Conservation (phyloP, 495 filamentous ascomycete species). For the Penicillium alfredii region DNA sequence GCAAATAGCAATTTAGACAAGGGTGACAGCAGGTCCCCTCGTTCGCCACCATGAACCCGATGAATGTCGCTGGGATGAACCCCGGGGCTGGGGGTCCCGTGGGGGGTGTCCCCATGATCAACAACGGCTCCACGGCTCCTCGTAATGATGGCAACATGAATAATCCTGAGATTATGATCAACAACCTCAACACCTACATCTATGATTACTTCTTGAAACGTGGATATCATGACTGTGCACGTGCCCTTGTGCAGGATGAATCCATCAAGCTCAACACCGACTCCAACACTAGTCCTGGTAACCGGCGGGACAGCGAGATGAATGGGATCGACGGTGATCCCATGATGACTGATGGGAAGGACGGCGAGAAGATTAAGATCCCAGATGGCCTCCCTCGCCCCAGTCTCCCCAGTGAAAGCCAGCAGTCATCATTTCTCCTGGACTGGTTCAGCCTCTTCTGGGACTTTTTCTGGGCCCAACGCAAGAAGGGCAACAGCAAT, state of each 20-base stretch:
- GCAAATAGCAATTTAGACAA: slow-evolving; percentile 28
- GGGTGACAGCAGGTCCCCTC: slow-evolving; percentile 32
- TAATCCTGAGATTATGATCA: slow-evolving; percentile 53
- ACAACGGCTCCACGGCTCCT: slow-evolving; percentile 53
- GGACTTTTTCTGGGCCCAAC: slow-evolving; percentile 82
- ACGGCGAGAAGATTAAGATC: slow-evolving; percentile 62
- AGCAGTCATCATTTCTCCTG: slow-evolving; percentile 73
- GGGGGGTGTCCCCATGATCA: slow-evolving; percentile 66
- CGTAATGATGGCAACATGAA: slow-evolving; percentile 41
- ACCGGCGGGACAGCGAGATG: slow-evolving; percentile 56
- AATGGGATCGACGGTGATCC: slow-evolving; percentile 75
- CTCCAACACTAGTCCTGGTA: slow-evolving; percentile 53
- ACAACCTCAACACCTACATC: slow-evolving; percentile 93
- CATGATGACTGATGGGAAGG: slow-evolving; percentile 80
- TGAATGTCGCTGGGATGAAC: slow-evolving; percentile 63
- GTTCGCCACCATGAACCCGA: slow-evolving; percentile 61
- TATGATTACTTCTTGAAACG: slow-evolving; percentile 93
- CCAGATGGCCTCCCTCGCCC: slow-evolving; percentile 77
- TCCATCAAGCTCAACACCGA: slow-evolving; percentile 51
- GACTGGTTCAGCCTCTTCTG: slow-evolving; percentile 97
- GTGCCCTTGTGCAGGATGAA: slow-evolving; percentile 54
- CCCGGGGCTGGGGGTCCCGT: slow-evolving; percentile 56
- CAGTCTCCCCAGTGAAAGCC: slow-evolving; percentile 53
- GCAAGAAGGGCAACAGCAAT: slow-evolving; percentile 51
- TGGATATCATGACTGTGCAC: slow-evolving; percentile 72